phyloP scores from a whole-genome alignment of 805 yeast species.

The Schizosaccharomyces japonicus region DNA sequence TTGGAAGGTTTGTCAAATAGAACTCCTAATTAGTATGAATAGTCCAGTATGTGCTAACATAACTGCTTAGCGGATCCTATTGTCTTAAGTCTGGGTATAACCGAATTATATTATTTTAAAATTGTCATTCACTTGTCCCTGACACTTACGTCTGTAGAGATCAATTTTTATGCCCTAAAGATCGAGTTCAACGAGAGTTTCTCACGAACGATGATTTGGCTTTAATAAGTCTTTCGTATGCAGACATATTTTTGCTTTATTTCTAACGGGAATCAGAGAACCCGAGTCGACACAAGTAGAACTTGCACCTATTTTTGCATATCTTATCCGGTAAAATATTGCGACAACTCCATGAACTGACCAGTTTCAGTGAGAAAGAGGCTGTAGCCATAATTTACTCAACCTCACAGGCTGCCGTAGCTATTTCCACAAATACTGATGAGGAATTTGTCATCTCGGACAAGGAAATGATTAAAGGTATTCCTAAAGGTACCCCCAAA shows the following conservation, averaged over 20 bases:
- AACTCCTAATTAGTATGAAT: neutral
- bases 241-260: no score
- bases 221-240: no score
- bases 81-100: neutral
- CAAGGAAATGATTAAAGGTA: constrained; percentile 79
- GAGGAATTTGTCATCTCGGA: constrained; percentile 38
- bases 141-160: neutral
- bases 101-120: neutral
- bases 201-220: neutral
- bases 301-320: no score
- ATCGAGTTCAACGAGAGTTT: neutral
- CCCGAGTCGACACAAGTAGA: no score
- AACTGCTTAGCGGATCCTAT: neutral
- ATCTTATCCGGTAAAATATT: no score
- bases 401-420: neutral
- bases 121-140: neutral
- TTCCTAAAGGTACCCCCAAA: constrained; percentile 33
- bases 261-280: no score
- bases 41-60: neutral
- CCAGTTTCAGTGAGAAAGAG: neutral
- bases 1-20: neutral
- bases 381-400: neutral
- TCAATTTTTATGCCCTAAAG: neutral
- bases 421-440: neutral
- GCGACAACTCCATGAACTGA: no score